Evolutionary conservation across 2,329 filamentous ascomycete genomes (phyloP), one percentile per base, ranked within the genome.

Genomic region (Blastomyces parvus): DNA sequence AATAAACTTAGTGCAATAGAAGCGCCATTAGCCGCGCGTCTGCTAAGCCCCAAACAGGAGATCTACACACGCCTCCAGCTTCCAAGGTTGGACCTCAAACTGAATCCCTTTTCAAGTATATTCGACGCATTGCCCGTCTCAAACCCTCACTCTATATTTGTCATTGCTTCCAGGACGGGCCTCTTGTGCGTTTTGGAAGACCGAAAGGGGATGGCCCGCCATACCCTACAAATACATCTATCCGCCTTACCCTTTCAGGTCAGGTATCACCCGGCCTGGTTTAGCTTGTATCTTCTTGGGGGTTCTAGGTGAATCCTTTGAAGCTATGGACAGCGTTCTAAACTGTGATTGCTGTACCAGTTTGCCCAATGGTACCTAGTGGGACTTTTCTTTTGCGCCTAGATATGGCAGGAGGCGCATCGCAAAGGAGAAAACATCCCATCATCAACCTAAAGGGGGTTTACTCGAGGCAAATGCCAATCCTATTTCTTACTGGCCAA

Each of bases 151-250:
- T 38, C 55, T n/a, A 40, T 40, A 25, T 57, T 38, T 57, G 19
- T 57, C 36, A 40, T n/a, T 57, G 33, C 55, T 57, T 38, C 55
- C 55, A 57, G 55, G 55, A n/a, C n/a, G n/a, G 36, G 30, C 6
- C 7, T 25, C 19, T 14, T 38, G 36, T 19, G 19, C 33, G 33
- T 57, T 57, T 57, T 57, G 33, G 33, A 40, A 57, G 38, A 33
- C 33, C 17, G n/a, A 57, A 40, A 22, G 33, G 30, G 36, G 19
- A 57, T 13, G 33, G 30, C 30, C 25, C 19, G 33, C 25, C 11
- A 17, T 30, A 25, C 27, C 50, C 11, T 53, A 13, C 25, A 7
- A 27, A 27, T 53, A 33, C 25, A 7, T 53, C 22, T 13, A 7
- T 53, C 22, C 1, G 22, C 22, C 19, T 9, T 40, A 19, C 55